Conservation (phyloP, 495 filamentous ascomycete species). For the Ramalina peruviana region DNA sequence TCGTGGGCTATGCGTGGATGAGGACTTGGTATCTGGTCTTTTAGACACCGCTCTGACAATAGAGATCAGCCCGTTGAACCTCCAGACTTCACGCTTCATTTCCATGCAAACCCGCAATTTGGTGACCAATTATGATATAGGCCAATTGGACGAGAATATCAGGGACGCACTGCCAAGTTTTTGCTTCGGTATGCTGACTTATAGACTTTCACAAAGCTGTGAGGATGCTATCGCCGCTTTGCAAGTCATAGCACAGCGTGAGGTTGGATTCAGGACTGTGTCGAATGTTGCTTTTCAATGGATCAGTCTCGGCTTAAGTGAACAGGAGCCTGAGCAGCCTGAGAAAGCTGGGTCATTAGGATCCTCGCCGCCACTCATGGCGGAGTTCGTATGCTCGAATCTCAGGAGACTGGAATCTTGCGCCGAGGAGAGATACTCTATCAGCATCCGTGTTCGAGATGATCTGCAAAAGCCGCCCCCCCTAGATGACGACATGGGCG, state of each 20-base stretch:
- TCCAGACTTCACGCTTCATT: constrained; percentile 60
- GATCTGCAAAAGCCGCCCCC: constrained; percentile 24
- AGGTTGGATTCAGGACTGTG: constrained; percentile 57
- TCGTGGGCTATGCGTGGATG: constrained; percentile 22
- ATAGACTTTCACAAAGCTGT: constrained; percentile 70
- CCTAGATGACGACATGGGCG: constrained; percentile 30
- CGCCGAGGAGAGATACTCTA: no score
- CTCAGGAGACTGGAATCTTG: constrained; percentile 38
- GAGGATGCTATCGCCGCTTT: constrained; percentile 66
- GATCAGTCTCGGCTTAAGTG: constrained; percentile 47
- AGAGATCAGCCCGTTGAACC: constrained; percentile 60
- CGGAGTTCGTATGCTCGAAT: constrained; percentile 75
- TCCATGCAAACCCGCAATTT: constrained; percentile 79
- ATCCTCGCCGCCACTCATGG: constrained; percentile 18
- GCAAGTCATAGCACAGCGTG: constrained; percentile 56
- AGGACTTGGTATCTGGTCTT: constrained; percentile 25
- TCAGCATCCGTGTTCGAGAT: constrained; percentile 23
- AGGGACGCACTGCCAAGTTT: constrained; percentile 60
- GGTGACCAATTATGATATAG: constrained; percentile 40
- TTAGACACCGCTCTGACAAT: constrained; percentile 45
- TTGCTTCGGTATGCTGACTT: constrained; percentile 78
- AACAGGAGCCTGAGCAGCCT: constrained; percentile 19
- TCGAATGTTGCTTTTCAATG: constrained; percentile 64
- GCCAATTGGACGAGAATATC: constrained; percentile 46
- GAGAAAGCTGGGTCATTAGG: not conserved